Conservation (phyloP, 257 asterid genomes). For the Solanum chiquidenum region DNA sequence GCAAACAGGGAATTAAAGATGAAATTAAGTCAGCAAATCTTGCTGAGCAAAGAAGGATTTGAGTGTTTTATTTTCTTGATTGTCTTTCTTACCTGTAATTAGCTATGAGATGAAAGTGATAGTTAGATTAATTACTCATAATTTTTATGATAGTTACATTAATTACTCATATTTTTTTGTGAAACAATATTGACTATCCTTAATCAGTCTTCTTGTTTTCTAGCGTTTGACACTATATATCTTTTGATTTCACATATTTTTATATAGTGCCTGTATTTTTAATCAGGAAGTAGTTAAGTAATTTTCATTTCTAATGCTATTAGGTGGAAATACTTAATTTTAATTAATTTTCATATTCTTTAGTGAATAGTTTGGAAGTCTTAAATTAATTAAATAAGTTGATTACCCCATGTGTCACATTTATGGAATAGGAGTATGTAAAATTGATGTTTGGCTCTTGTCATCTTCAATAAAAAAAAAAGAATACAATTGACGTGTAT, state of each 20-base stretch:
- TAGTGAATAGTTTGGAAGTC: neutral
- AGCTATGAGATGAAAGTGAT: slow-evolving; percentile 38
- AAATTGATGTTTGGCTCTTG: neutral
- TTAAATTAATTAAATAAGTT: neutral
- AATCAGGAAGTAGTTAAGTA: neutral
- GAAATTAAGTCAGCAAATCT: slow-evolving; percentile 10
- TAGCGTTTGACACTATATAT: slow-evolving; percentile 11
- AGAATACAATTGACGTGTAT: neutral
- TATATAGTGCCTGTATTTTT: neutral
- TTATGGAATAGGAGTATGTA: neutral
- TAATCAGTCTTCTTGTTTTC: slow-evolving; percentile 3
- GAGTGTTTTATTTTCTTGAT: slow-evolving; percentile 5
- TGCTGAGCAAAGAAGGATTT: slow-evolving; percentile 29
- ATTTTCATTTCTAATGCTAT: neutral
- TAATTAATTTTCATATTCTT: neutral
- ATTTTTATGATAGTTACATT: slow-evolving; percentile 28
- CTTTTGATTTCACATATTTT: neutral
- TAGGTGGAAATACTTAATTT: neutral
- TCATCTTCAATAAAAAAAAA: neutral
- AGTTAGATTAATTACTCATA: slow-evolving; percentile 23
- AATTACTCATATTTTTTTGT: slow-evolving; percentile 1
- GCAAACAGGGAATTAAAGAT: neutral
- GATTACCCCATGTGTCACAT: neutral
- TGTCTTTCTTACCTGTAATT: slow-evolving; percentile 5
- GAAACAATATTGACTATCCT: neutral